These are phyloP conservation scores for Petunia hybrid DNA, from an alignment of 305 asterid genomes.

Conservation along the genomic window DNA sequence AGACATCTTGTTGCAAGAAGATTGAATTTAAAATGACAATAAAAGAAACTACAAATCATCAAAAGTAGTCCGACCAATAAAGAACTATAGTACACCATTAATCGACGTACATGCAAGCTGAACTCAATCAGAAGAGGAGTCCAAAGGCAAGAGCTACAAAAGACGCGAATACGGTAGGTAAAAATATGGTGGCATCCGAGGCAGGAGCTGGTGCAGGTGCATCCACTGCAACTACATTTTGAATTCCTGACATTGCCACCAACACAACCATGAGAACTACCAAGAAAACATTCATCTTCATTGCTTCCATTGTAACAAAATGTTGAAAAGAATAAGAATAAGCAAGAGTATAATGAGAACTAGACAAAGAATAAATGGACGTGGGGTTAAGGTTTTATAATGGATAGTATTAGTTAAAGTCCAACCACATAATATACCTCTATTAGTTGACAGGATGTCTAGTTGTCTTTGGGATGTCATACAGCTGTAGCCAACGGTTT, in stretches of 20 bases:
- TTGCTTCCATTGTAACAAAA: constrained; percentile 39
- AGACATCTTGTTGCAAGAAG: neutral
- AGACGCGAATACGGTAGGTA: neutral
- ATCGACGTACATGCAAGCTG: neutral
- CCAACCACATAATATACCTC: neutral
- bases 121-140: neutral
- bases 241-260: constrained; percentile 37
- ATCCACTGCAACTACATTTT: constrained; percentile 42
- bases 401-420: constrained; percentile 21
- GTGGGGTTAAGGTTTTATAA: constrained; percentile 21
- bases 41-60: neutral
- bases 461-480: constrained; percentile 20
- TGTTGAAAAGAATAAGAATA: neutral
- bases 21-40: neutral
- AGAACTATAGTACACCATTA: neutral
- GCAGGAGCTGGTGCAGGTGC: constrained; percentile 40
- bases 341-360: neutral
- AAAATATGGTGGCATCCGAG: neutral
- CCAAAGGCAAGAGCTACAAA: constrained; percentile 24
- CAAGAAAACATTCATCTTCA: constrained; percentile 40
- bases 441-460: constrained; percentile 42
- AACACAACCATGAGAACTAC: constrained; percentile 31
- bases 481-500: constrained; percentile 53
- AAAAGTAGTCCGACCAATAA: neutral
- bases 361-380: neutral